Conservation (phyloP, 2,329 filamentous ascomycete species). For the Biscogniauxia mediterranea region DNA sequence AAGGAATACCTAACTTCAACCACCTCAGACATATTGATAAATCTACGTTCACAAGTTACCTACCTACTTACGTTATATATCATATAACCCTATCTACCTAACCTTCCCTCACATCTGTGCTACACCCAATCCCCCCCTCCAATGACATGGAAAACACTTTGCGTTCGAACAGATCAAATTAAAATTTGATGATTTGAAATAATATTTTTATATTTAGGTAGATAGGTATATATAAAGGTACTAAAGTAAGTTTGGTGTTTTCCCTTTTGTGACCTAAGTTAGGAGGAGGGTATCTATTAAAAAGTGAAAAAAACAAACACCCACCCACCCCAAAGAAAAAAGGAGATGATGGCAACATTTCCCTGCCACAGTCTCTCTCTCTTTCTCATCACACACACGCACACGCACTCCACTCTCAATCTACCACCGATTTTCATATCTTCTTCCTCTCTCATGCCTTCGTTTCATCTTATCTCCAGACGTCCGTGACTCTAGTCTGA, state of each 20-base stretch:
- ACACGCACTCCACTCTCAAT: background rate
- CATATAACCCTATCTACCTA: too few species aligned
- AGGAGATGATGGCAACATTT: background rate
- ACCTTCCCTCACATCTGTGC: too few species aligned
- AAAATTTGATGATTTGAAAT: slow-evolving; percentile 1
- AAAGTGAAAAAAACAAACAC: background rate
- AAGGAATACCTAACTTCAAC: too few species aligned
- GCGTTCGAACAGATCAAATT: background rate
- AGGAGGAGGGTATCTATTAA: slow-evolving; percentile 16
- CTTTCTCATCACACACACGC: too few species aligned
- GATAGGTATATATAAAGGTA: background rate
- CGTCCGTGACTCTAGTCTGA: too few species aligned
- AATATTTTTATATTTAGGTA: background rate
- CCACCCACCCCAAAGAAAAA: background rate
- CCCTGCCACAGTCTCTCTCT: background rate
- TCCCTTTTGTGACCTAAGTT: slow-evolving; percentile 6
- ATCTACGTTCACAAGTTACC: too few species aligned
- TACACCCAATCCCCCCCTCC: too few species aligned
- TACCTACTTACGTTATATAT: too few species aligned
- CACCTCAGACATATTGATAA: too few species aligned
- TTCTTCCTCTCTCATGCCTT: too few species aligned
- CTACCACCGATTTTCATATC: background rate
- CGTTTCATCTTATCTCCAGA: too few species aligned
- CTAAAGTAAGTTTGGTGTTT: background rate
- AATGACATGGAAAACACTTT: too few species aligned